Percentiles rank a stretch among this genome's conserved stretches.
phyloP scores from a whole-genome alignment of 2,329 filamentous ascomycete species.

The Cladosporium phlei region DNA sequence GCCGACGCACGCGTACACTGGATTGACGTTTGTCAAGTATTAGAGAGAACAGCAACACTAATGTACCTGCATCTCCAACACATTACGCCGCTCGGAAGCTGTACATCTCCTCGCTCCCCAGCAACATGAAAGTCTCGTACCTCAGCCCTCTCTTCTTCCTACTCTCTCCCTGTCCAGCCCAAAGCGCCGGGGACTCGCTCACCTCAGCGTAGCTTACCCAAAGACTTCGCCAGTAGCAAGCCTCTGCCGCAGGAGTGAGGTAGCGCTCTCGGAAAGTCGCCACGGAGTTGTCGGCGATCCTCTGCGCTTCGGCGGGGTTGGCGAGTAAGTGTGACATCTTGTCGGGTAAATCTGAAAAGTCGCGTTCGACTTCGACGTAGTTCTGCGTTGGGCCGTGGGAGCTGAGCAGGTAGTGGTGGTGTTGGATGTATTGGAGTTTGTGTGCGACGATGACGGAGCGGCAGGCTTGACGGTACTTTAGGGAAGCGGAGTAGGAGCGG shows the following conservation, averaged over 20 bases:
- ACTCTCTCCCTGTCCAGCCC: slow-evolving; percentile 10
- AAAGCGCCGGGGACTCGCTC: slow-evolving; percentile 16
- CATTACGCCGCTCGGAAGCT: slow-evolving; percentile 5
- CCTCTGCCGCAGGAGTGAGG: slow-evolving; percentile 31
- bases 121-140: slow-evolving; percentile 20
- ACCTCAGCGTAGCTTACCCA: slow-evolving; percentile 17
- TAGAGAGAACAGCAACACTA: too few relatives aligned
- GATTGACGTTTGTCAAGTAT: slow-evolving; percentile 14
- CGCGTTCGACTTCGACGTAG: slow-evolving; percentile 30
- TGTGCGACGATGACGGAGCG: slow-evolving; percentile 47
- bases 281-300: slow-evolving; percentile 48
- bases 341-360: slow-evolving; percentile 38
- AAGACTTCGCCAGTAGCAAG: slow-evolving; percentile 28
- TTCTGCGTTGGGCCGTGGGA: slow-evolving; percentile 22
- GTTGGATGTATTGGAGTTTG: slow-evolving; percentile 45
- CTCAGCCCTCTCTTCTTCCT: slow-evolving; percentile 17
- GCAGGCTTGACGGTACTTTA: slow-evolving; percentile 33
- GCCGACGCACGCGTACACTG: slow-evolving; percentile 10
- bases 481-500: slow-evolving; percentile 29
- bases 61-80: too few relatives aligned
- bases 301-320: slow-evolving; percentile 41
- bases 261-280: slow-evolving; percentile 49
- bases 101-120: slow-evolving; percentile 21
- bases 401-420: slow-evolving; percentile 36
- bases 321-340: slow-evolving; percentile 40